Evolutionary conservation across 2,329 filamentous ascomycete species (phyloP).

Genomic region (Colletotrichum sp.): DNA sequence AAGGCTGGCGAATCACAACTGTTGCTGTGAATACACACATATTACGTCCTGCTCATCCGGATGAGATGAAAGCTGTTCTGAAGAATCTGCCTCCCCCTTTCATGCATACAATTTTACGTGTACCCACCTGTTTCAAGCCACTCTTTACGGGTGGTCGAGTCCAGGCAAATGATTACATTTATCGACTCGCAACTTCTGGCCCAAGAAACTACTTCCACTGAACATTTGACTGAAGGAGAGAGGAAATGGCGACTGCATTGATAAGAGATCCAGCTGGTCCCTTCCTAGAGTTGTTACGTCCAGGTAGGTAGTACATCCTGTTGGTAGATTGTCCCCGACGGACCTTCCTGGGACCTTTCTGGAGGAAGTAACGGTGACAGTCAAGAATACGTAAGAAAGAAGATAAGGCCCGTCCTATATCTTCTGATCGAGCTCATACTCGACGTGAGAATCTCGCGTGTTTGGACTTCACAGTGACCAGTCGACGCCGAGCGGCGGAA

Average conservation of each 20-base stretch:
- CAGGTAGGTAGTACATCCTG: neutral
- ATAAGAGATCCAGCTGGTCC: neutral
- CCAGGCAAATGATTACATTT: neutral
- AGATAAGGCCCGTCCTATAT: neutral
- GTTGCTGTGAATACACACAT: too few species aligned
- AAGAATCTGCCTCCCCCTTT: too few species aligned
- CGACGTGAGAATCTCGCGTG: neutral
- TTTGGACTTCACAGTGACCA: neutral
- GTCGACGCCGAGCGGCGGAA: neutral
- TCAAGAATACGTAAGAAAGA: neutral
- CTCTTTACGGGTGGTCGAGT: too few species aligned
- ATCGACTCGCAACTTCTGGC: neutral
- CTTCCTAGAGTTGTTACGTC: neutral
- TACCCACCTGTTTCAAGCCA: neutral
- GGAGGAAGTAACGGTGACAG: neutral
- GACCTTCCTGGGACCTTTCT: too few species aligned
- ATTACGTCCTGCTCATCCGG: too few species aligned
- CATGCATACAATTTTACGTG: too few species aligned
- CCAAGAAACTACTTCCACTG: neutral
- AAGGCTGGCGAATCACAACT: too few species aligned
- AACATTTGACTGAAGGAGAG: neutral
- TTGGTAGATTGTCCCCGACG: neutral
- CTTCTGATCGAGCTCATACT: fast-evolving
- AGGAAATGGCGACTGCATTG: neutral
- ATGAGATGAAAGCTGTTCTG: too few species aligned